Evolutionary conservation across 805 yeast genomes (phyloP).

Genomic region (Kuraishia borneana): DNA sequence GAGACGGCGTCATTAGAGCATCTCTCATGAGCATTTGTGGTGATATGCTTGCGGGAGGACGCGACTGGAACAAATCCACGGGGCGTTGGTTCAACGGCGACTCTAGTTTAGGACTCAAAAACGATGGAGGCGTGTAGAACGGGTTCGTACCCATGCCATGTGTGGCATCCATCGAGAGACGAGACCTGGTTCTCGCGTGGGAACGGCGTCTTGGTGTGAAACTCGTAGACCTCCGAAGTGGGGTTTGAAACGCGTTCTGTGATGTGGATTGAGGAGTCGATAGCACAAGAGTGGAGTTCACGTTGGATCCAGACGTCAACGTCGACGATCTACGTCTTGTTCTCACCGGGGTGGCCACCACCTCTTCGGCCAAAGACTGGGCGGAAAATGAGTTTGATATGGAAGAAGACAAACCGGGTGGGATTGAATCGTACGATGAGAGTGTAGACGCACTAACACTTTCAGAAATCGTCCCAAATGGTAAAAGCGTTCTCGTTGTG

Average conservation of each 20-base stretch:
- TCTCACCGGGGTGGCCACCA: constrained; percentile 20
- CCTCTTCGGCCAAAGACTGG: constrained; percentile 4
- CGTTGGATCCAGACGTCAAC: constrained; percentile 1
- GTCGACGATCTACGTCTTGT: constrained; percentile 10
- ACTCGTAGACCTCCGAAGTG: constrained; percentile 8
- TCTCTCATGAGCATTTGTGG: constrained; percentile 5
- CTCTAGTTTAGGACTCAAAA: constrained; percentile 29
- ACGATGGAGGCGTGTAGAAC: constrained; percentile 34
- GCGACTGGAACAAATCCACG: constrained; percentile 9
- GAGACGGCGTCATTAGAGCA: constrained; percentile 1
- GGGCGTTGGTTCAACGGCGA: constrained; percentile 12
- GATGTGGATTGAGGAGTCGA: constrained; percentile 1
- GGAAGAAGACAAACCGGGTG: constrained; percentile 13
- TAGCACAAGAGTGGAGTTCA: constrained; percentile 11
- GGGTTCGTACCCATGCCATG: constrained; percentile 21
- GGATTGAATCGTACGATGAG: constrained; percentile 17
- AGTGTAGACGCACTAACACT: constrained; percentile 15
- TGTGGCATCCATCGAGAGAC: constrained; percentile 24
- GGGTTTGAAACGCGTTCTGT: constrained; percentile 10
- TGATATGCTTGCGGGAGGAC: constrained; percentile 6
- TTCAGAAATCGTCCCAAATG: constrained; percentile 6
- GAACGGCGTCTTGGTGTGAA: constrained; percentile 21
- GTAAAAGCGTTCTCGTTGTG: not conserved
- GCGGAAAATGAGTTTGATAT: constrained; percentile 9
- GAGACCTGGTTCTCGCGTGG: constrained; percentile 29